Base-by-base conservation (phyloP, 768 basidiomycete species). In the Symmetrospora coprosmae region DNA sequence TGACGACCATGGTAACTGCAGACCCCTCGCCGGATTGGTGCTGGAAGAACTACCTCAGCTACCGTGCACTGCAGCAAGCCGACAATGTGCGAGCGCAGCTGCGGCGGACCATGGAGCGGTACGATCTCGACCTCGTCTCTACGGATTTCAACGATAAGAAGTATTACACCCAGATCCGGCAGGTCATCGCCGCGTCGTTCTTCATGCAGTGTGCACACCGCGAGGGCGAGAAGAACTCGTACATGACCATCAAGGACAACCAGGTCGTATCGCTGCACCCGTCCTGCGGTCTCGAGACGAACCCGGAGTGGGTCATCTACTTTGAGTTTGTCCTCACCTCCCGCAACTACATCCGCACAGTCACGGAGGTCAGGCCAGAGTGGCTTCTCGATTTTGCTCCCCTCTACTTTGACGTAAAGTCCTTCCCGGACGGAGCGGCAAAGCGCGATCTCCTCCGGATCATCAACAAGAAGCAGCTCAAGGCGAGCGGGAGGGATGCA, bases 181-280 rank as follows among this genome's bases (percentile, higher is more conserved):
- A 83, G 72, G 84, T 85, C 0, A 76, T 97, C 21, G 84, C 86
- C 4, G 85, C 84, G 66, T 94, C 91, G 1, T 99, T 87, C 78
- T 99, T 96, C 75, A 96, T 94, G 92, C 92, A 96, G 71, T 81
- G 88, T 13, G 94, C 91, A 6, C 89, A 94, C 72, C 86, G 87
- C 71, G 89, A 91, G 70, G 87, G 88, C 71, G 90, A 87, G 72
- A 81, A 66, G 58, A 72, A 83, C 2, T 79, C 78, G 55, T 97
- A 99, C 70, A 63, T 84, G 64, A 99, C 91, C 0, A 82, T 94
- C 61, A 97, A 96, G 74, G 92, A 99, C 71, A 86, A 91, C 66
- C 91, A 94, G 76, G 86, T 81, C 34, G 86, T 87, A 5, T 76
- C 75, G 1, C 73, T 90, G 17, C 90, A 96, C 70, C 86, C 90